phyloP scores from a whole-genome alignment of 1,284 basidiomycete genomes.

The Leccinum solheimii region DNA sequence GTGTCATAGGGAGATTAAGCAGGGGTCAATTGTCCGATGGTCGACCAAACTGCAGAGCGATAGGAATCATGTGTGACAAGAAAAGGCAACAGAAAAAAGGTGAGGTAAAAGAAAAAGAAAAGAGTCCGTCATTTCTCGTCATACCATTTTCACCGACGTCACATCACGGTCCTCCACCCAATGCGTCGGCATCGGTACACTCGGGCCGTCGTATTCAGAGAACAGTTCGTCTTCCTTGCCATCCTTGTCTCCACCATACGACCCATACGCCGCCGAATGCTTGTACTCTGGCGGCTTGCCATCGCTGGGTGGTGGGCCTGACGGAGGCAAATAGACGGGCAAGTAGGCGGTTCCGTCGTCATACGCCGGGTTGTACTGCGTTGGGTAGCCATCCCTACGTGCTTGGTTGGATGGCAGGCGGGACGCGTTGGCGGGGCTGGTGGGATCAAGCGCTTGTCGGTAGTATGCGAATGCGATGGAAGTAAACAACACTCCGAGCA shows the following conservation, averaged over 20 bases:
- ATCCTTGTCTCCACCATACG: slow-evolving; percentile 23
- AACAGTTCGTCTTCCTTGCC: slow-evolving; percentile 32
- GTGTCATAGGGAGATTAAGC: neutral
- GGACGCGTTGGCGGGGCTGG: slow-evolving; percentile 39
- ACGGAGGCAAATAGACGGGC: slow-evolving; percentile 33
- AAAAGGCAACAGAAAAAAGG: neutral
- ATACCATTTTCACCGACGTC: slow-evolving; percentile 11
- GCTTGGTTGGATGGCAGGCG: slow-evolving; percentile 35
- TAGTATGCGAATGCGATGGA: slow-evolving; percentile 66
- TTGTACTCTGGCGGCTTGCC: slow-evolving; percentile 36
- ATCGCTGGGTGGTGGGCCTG: slow-evolving; percentile 25
- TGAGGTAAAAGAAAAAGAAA: neutral
- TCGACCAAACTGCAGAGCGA: neutral
- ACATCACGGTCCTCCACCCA: slow-evolving; percentile 37
- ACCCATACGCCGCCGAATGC: slow-evolving; percentile 11
- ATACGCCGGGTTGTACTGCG: slow-evolving; percentile 45
- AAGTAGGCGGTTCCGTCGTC: slow-evolving; percentile 22
- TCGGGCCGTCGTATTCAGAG: slow-evolving; percentile 33
- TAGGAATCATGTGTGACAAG: neutral
- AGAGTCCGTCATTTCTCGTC: neutral
- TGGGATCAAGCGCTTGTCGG: slow-evolving; percentile 68
- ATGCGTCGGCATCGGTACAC: slow-evolving; percentile 35
- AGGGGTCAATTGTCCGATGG: neutral
- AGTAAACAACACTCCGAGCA: slow-evolving; percentile 58
- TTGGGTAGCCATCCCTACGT: slow-evolving; percentile 32